Base-by-base conservation (phyloP, 495 filamentous ascomycete species). In the Penicillium maclennaniae region DNA sequence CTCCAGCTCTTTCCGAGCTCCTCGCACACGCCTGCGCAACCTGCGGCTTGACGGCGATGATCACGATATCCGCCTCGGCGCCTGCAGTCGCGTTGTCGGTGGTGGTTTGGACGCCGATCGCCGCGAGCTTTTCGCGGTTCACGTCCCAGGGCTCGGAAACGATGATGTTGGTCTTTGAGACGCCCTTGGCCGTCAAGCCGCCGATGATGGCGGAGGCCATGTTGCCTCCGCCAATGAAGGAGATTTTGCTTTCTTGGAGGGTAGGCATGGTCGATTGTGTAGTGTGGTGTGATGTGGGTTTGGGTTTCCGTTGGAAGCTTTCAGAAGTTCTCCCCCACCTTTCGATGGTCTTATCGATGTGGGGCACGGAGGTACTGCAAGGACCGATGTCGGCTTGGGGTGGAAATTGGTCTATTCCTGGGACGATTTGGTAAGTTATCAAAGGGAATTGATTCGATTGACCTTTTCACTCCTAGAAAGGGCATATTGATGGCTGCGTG, bases 21-120 rank as follows among this genome's bases (percentile, higher is more conserved):
- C 79, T 96, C 91, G 50, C 96, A 89, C 5, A 93, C 92, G 23
- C 86, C 85, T 95, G 92, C 15, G 89, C 84, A 19, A 95, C 81
- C 49, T 89, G 70, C 41, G 79, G 83, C 65, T 88, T 84, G n/a
- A 80, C 82, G 51, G 88, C 86, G 51, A 89, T 85, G 61, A 85
- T 86, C 54, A 84, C 86, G 64, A 96, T 88, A 64, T 96, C 86
- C 83, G 91, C 95, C 25, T 93, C 87, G 76, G 90, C 91, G n/a
- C 88, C 91, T 0, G 91, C 84, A 63, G 91, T 87, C 57, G 95
- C 86, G 55, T 84, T 96, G 58, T 90, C 92, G 0, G 96, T 73
- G 0, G 91, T 89, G 15, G 84, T 84, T 19, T 85, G 88, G 17
- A 96, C 82, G 7, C 92, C 92, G 51, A 91, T 90, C 0, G 84